Conservation (phyloP, 768 basidiomycete species). For the Lentinula boryana region DNA sequence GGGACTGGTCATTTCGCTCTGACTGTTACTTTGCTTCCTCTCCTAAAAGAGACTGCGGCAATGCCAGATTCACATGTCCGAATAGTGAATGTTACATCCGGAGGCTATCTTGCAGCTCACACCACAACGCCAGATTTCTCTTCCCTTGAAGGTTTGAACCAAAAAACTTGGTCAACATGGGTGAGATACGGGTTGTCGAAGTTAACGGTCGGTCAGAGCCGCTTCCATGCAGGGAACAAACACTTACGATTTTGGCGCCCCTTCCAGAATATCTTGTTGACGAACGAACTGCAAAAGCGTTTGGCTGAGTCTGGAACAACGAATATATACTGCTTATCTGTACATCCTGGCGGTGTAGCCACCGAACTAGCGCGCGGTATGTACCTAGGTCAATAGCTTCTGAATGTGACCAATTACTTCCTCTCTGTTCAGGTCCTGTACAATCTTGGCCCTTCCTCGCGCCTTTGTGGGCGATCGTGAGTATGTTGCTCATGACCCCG, state of each 20-base stretch:
- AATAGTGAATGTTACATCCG: constrained; percentile 4
- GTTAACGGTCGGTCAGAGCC: constrained; percentile 1
- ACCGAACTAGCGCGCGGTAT: neutral
- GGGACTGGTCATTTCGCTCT: constrained; percentile 6
- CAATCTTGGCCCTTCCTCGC: constrained; percentile 4
- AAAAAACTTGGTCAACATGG: neutral
- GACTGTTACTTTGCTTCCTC: constrained; percentile 5
- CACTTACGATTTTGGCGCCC: neutral
- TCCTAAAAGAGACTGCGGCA: constrained; percentile 1
- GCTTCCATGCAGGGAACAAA: too few relatives aligned
- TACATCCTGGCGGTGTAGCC: constrained; percentile 6
- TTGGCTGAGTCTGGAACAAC: neutral
- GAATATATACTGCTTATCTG: constrained; percentile 6
- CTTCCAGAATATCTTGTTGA: constrained; percentile 8
- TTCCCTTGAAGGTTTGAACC: constrained; percentile 6
- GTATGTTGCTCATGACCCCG: neutral
- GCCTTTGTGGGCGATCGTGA: neutral
- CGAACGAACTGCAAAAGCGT: constrained; percentile 9
- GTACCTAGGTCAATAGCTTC: neutral
- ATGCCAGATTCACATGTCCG: constrained; percentile 7
- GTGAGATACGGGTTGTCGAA: constrained; percentile 6
- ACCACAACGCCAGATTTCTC: constrained; percentile 2
- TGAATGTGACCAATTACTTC: neutral
- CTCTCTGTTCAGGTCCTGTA: neutral
- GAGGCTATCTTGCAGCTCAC: neutral